phyloP scores from a whole-genome alignment of 495 filamentous ascomycete genomes.

The Rostrohypoxylon terebratum region DNA sequence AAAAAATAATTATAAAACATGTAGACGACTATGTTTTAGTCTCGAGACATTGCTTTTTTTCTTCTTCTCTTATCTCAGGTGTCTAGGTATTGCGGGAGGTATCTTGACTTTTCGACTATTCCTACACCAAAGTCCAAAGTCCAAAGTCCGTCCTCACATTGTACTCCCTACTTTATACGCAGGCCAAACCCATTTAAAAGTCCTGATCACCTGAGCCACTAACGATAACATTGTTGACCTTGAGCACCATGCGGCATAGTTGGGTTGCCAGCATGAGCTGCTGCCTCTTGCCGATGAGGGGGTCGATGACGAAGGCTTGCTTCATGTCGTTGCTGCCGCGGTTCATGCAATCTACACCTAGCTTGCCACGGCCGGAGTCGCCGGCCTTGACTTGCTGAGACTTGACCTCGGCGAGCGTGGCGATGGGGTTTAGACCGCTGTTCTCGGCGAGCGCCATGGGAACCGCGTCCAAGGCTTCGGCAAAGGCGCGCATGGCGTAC shows the following conservation, averaged over 20 bases:
- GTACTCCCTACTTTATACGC: not conserved
- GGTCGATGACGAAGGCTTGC: constrained; percentile 97
- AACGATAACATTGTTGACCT: constrained; percentile 97
- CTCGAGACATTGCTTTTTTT: not conserved
- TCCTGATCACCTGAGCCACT: constrained; percentile 92
- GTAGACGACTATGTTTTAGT: not conserved
- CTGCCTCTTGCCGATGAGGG: constrained; percentile 96
- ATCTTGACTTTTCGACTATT: constrained; percentile 21
- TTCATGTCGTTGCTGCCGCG: constrained; percentile 95
- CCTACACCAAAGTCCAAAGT: constrained; percentile 8
- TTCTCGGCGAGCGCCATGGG: constrained; percentile 99
- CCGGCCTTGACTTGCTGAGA: constrained; percentile 93
- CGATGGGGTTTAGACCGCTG: constrained; percentile 94
- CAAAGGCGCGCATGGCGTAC: constrained; percentile 98
- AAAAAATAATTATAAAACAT: not conserved
- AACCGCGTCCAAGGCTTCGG: constrained; percentile 92
- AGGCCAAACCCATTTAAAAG: constrained; percentile 70
- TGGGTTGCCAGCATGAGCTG: constrained; percentile 96
- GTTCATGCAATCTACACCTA: constrained; percentile 98
- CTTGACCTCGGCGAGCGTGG: constrained; percentile 94
- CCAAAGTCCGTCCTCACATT: not conserved
- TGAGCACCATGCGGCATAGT: constrained; percentile 98
- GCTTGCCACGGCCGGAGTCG: constrained; percentile 69
- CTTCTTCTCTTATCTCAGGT: not conserved
- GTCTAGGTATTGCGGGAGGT: constrained; percentile 12